phyloP scores from a whole-genome alignment of 1,284 basidiomycete genomes.

The Psilocybe mexicana region DNA sequence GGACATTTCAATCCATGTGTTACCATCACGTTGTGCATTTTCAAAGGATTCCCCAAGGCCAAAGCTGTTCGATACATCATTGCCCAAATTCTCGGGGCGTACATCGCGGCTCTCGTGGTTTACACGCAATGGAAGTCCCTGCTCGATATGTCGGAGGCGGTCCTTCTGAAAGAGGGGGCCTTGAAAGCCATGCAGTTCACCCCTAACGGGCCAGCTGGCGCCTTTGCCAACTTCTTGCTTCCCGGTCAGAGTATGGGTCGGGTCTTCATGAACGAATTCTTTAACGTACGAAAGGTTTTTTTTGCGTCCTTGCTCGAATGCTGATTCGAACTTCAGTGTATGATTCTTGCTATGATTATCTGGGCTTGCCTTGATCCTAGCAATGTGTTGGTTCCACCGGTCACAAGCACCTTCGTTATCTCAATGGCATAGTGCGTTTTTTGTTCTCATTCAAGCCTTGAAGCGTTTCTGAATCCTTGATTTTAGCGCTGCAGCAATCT shows the following conservation, averaged over 20 bases:
- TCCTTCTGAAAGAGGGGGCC: slow-evolving; percentile 42
- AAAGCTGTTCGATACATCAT: slow-evolving; percentile 64
- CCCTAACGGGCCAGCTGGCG: slow-evolving; percentile 60
- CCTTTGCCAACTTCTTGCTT: slow-evolving; percentile 53
- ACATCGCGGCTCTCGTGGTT: slow-evolving; percentile 56
- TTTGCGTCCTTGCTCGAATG: not conserved
- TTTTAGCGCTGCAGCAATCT: slow-evolving; percentile 52
- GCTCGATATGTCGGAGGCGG: slow-evolving; percentile 45
- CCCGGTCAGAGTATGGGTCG: slow-evolving; percentile 52
- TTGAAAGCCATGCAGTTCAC: slow-evolving; percentile 51
- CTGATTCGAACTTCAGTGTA: slow-evolving; percentile 45
- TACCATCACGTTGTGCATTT: slow-evolving; percentile 54
- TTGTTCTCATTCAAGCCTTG: not conserved
- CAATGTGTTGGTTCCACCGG: slow-evolving; percentile 58
- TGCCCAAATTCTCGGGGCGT: slow-evolving; percentile 64
- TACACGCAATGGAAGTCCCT: slow-evolving; percentile 64
- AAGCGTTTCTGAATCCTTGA: not conserved
- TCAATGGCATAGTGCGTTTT: slow-evolving; percentile 53
- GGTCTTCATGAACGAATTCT: slow-evolving; percentile 66
- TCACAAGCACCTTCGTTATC: slow-evolving; percentile 51
- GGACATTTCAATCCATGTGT: slow-evolving; percentile 68
- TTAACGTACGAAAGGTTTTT: slow-evolving; percentile 44
- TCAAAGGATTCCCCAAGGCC: slow-evolving; percentile 53
- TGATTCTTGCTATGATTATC: slow-evolving; percentile 61
- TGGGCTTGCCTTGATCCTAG: slow-evolving; percentile 63